Base-by-base conservation (phyloP, 805 yeast genomes). In the Nakazawaea siamensis region DNA sequence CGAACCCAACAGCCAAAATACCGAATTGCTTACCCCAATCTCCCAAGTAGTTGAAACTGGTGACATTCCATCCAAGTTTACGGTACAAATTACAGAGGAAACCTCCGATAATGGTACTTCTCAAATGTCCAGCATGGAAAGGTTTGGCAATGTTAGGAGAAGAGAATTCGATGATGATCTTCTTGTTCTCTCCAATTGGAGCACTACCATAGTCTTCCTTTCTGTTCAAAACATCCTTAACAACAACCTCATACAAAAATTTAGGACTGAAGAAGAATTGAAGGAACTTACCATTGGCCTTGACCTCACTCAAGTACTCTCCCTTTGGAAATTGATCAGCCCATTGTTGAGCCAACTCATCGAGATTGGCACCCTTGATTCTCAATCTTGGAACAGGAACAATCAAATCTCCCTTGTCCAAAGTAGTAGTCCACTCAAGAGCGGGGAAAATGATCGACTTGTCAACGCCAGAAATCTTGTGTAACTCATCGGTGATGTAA, bases 21-120 rank as follows among this genome's bases (percentile, higher is more conserved):
- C 98, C 99, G 52, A 90, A 92, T 66, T 92, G 99, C 63, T 92
- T 92, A 39, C 99, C 99, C 98, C 98, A 92, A 63, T 92, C 99
- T 52, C 99, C 99, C 46, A 92, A 70, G 61, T 92, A 92, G 68
- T 92, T 92, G 67, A 90, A 70, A 63, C 97, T 76, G 46, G 72
- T 62, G 29, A 92, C 98, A n/a, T 85, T 73, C 84, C 90, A 92
- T 31, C 97, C 98, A 39, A 80, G 67, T 47, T 75, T 78, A 62
- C 87, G 96, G 55, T 92, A 84, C 56, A 92, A 68, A 60, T 88
- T 90, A 27, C 95, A 64, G 32, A 92, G 58, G 65, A 87, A 92
- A 12, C 97, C 97, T 49, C 99, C 99, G 55, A 92, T 92, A 53
- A 92, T 92, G 29, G 99, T 92, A 21, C 95, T 83, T 62, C 99